Evolutionary conservation across 192 early-diverging fungal genomes (phyloP).

Genomic region (Paraglomus brasilianum): DNA sequence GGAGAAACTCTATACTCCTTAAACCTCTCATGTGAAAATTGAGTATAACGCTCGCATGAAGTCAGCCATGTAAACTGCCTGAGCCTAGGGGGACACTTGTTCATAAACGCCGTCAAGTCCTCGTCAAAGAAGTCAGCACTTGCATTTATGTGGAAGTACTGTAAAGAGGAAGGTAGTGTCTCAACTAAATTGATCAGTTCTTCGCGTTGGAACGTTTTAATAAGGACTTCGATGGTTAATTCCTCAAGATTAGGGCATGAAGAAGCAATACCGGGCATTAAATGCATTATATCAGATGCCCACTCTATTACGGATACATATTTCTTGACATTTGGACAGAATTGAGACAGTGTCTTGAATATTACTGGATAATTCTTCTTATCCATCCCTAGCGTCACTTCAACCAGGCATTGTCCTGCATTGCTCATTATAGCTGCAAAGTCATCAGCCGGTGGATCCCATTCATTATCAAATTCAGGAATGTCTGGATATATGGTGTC

Average conservation of each 20-base stretch:
- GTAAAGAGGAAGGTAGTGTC: too few relatives aligned
- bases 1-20: too few relatives aligned
- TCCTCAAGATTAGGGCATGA: background rate
- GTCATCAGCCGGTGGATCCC: background rate
- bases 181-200: too few relatives aligned
- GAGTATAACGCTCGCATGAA: too few relatives aligned
- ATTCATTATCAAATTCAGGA: background rate
- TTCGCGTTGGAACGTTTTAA: too few relatives aligned
- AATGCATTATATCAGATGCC: background rate
- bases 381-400: constrained; percentile 8
- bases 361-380: background rate
- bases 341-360: background rate
- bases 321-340: constrained; percentile 1
- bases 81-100: too few relatives aligned
- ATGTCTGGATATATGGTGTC: background rate
- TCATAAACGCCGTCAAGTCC: too few relatives aligned
- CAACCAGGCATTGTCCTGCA: background rate
- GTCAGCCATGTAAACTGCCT: too few relatives aligned
- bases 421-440: background rate
- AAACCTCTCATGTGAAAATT: too few relatives aligned
- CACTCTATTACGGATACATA: background rate
- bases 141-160: too few relatives aligned
- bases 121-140: too few relatives aligned
- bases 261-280: background rate
- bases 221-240: too few relatives aligned